Conservation (phyloP, 305 asterid genomes). For the Ilex paraguariensis region DNA sequence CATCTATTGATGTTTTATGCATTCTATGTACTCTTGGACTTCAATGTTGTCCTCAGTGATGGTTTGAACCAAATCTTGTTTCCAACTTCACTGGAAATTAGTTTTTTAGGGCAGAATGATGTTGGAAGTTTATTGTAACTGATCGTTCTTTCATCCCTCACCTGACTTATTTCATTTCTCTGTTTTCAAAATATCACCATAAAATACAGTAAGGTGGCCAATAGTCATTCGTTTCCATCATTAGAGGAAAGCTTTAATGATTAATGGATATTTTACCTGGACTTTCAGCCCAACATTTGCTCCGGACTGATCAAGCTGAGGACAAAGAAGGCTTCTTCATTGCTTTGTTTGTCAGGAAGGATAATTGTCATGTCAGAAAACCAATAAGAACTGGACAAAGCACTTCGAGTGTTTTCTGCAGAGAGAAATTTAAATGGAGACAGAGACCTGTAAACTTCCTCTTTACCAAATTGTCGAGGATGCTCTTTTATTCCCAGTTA, state of each 20-base stretch:
- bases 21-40: too few relatives aligned
- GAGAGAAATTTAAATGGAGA: neutral
- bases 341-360: constrained; percentile 55
- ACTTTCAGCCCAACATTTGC: constrained; percentile 56
- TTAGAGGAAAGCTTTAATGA: neutral
- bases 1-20: too few relatives aligned
- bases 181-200: too few relatives aligned
- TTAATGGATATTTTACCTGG: too few relatives aligned
- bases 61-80: neutral
- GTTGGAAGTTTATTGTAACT: too few relatives aligned
- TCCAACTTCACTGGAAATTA: too few relatives aligned
- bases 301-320: constrained; percentile 50
- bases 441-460: constrained; percentile 14
- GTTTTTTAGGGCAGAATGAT: too few relatives aligned
- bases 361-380: neutral
- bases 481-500: constrained; percentile 4
- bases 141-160: too few relatives aligned
- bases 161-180: too few relatives aligned
- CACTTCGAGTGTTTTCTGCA: neutral
- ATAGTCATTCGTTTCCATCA: neutral
- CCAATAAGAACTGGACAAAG: neutral
- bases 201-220: too few relatives aligned
- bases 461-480: constrained; percentile 39
- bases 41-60: too few relatives aligned
- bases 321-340: constrained; percentile 93